phyloP scores from a whole-genome alignment of 2,329 filamentous ascomycete genomes.

The Nannizziopsis barbatae region DNA sequence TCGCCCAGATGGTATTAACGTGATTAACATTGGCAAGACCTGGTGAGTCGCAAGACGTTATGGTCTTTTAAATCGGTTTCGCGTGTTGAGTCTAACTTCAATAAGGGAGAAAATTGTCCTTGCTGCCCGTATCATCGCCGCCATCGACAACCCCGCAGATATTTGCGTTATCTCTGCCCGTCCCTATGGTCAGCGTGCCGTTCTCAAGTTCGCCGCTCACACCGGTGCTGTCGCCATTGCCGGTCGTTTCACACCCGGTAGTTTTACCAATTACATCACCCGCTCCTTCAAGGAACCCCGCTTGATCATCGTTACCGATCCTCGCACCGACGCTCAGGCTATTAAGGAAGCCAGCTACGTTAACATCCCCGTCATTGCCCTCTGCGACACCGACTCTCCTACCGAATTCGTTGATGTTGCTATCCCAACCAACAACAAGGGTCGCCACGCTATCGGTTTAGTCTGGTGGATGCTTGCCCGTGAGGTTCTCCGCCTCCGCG shows the following conservation, averaged over 20 bases:
- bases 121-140: constrained; percentile 95
- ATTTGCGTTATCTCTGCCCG: constrained; percentile 98
- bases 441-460: constrained; percentile 95
- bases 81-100: constrained; percentile 4
- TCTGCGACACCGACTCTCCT: constrained; percentile 97
- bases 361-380: constrained; percentile 99
- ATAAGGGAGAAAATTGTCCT: constrained; percentile 98
- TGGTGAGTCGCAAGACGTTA: constrained; percentile 52
- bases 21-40: constrained; percentile 99
- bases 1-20: constrained; percentile 93
- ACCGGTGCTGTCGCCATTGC: constrained; percentile 96
- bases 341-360: constrained; percentile 99
- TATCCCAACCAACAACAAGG: constrained; percentile 99
- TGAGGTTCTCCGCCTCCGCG: constrained; percentile 97
- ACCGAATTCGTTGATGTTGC: constrained; percentile 99
- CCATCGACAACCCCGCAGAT: constrained; percentile 98
- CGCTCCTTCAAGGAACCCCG: constrained; percentile 99
- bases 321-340: constrained; percentile 97
- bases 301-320: constrained; percentile 98
- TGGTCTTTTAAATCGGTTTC: background rate
- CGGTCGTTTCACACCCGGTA: constrained; percentile 99
- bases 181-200: constrained; percentile 98
- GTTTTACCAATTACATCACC: constrained; percentile 99
- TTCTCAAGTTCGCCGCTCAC: constrained; percentile 99
- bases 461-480: constrained; percentile 99